A percentile compares a stretch with the other conserved stretches of the same genome.
Conservation (phyloP, 2,329 filamentous ascomycete species). For the Fusarium burgessii region DNA sequence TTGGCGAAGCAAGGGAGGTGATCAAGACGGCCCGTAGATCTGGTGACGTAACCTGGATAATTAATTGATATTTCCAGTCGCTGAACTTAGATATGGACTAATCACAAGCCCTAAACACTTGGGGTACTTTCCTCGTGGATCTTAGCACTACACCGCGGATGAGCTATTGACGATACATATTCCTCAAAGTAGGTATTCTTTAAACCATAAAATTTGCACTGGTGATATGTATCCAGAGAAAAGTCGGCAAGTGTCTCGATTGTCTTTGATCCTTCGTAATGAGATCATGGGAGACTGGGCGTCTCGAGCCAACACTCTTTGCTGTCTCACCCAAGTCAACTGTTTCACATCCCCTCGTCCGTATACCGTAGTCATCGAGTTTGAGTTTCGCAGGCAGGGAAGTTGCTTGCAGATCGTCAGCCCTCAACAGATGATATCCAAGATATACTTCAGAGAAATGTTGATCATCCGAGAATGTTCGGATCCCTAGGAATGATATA, state of each 20-base stretch:
- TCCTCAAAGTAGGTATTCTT: too few species aligned
- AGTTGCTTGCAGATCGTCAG: background rate
- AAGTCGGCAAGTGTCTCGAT: rapidly evolving
- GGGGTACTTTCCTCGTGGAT: too few species aligned
- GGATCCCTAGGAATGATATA: rapidly evolving
- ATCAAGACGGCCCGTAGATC: rapidly evolving
- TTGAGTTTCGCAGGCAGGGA: background rate
- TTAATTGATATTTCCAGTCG: too few species aligned
- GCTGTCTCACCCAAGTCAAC: background rate
- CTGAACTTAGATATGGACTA: background rate
- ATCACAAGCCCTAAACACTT: too few species aligned
- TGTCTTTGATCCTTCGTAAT: rapidly evolving
- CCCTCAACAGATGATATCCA: background rate
- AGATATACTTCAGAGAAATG: background rate
- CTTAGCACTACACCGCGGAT: rapidly evolving
- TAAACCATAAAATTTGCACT: rapidly evolving
- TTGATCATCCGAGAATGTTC: background rate
- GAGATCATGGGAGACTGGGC: background rate
- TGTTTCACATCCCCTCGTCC: background rate
- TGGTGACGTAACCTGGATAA: background rate
- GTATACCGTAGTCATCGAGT: rapidly evolving
- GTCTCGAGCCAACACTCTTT: background rate
- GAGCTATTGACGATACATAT: too few species aligned
- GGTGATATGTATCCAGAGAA: rapidly evolving
- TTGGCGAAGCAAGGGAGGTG: background rate